A percentile compares a stretch with the other conserved stretches of the same genome.
phyloP scores from a whole-genome alignment of 176 grass and related monocot genomes.

The Cenchrus fungigraminus region DNA sequence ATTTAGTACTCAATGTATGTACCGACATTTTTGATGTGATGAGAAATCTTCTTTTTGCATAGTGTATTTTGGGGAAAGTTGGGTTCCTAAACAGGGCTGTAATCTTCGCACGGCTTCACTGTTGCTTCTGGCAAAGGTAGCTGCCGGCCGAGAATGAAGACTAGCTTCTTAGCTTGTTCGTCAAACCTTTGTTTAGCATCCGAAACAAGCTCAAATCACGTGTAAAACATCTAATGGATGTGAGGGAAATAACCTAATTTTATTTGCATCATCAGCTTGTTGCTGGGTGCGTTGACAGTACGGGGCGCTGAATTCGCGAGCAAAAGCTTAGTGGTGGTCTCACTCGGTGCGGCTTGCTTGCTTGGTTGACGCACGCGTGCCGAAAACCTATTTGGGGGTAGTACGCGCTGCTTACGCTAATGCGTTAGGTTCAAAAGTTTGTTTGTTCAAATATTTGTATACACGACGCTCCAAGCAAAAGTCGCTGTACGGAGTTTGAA shows the following conservation, averaged over 20 bases:
- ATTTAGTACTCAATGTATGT: too few relatives aligned
- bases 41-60: too few relatives aligned
- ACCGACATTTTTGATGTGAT: too few relatives aligned
- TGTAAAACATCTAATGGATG: slow-evolving; percentile 11
- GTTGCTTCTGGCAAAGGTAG: not conserved
- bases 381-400: not conserved
- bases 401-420: slow-evolving; percentile 32
- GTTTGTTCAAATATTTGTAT: slow-evolving; percentile 29
- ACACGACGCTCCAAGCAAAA: not conserved
- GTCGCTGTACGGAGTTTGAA: slow-evolving; percentile 13
- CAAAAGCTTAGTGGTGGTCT: not conserved
- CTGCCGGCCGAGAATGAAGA: not conserved
- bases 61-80: too few relatives aligned
- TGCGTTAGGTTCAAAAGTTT: slow-evolving; percentile 48
- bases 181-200: not conserved
- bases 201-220: not conserved
- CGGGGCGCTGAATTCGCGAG: not conserved
- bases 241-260: not conserved
- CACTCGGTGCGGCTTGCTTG: not conserved
- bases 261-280: not conserved
- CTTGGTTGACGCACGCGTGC: slow-evolving; percentile 6
- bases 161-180: not conserved
- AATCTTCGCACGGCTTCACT: not conserved
- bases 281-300: slow-evolving; percentile 9
- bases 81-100: too few relatives aligned